phyloP scores from a whole-genome alignment of 2,329 filamentous ascomycete species.

The Acarospora socialis region DNA sequence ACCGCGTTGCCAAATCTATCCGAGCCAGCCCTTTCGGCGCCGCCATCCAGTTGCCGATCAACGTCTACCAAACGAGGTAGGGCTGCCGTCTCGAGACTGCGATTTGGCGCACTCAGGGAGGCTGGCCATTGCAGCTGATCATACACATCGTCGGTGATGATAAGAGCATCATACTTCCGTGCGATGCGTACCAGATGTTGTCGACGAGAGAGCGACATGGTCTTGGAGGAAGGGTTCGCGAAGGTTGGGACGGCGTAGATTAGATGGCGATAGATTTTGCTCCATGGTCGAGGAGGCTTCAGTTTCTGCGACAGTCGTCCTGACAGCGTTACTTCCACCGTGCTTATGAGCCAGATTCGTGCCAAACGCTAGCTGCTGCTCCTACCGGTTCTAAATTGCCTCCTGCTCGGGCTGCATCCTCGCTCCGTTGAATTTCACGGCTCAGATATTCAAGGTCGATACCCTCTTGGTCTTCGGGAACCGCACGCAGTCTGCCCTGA shows the following conservation, averaged over 20 bases:
- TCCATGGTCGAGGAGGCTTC: conserved; percentile 45
- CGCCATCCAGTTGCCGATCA: conserved; percentile 52
- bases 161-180: conserved; percentile 62
- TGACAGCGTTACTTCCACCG: conserved; percentile 1
- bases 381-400: conserved; percentile 31
- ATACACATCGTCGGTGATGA: conserved; percentile 86
- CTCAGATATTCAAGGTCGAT: conserved; percentile 44
- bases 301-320: conserved; percentile 26
- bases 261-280: conserved; percentile 73
- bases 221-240: conserved; percentile 74
- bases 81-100: conserved; percentile 26
- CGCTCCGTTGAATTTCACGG: conserved; percentile 23
- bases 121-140: conserved; percentile 72
- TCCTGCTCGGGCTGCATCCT: conserved; percentile 28
- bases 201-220: conserved; percentile 58
- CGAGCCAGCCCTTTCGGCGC: conserved; percentile 29
- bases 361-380: conserved; percentile 1
- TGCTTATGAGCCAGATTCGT: neutral
- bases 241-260: conserved; percentile 84
- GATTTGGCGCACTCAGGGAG: conserved; percentile 3
- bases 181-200: conserved; percentile 60
- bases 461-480: conserved; percentile 66
- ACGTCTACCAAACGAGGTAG: conserved; percentile 67
- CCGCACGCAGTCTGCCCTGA: conserved; percentile 46
- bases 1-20: conserved; percentile 64